These are phyloP conservation scores for Entomophthora muscae DNA, from an alignment of 371 early-diverging fungal species.

Conservation along the genomic window DNA sequence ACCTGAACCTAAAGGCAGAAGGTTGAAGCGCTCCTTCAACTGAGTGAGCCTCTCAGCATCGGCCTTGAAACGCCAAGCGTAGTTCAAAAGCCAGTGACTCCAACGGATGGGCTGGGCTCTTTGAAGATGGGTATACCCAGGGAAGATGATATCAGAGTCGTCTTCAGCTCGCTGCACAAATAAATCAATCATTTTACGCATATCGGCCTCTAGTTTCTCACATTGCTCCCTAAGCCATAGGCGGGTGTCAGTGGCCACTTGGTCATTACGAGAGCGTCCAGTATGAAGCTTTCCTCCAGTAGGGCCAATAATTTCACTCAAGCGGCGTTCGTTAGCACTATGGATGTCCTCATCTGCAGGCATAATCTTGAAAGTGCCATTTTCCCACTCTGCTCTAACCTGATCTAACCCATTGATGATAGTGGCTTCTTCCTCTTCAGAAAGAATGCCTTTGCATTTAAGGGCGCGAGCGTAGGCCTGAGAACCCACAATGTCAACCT, in stretches of 20 bases:
- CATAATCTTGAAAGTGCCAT: constrained; percentile 47
- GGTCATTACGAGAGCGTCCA: constrained; percentile 87
- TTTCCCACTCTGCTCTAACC: constrained; percentile 71
- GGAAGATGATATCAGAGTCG: constrained; percentile 85
- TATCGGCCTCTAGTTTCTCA: constrained; percentile 27
- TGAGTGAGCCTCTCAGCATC: constrained; percentile 73
- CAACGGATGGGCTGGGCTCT: constrained; percentile 96
- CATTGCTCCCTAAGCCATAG: constrained; percentile 80
- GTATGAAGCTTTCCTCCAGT: constrained; percentile 94
- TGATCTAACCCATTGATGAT: constrained; percentile 52
- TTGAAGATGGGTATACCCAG: constrained; percentile 96
- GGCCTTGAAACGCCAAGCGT: constrained; percentile 76
- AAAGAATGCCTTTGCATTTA: constrained; percentile 49
- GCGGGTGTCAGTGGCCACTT: constrained; percentile 95
- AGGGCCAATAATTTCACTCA: constrained; percentile 80
- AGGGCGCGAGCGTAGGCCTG: constrained; percentile 83
- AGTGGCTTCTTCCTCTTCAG: constrained; percentile 44
- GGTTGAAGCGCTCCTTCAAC: constrained; percentile 58
- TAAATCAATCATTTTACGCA: constrained; percentile 56
- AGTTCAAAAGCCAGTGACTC: constrained; percentile 74
- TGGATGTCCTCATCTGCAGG: constrained; percentile 93
- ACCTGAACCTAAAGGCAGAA: constrained; percentile 79
- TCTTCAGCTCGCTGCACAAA: constrained; percentile 58
- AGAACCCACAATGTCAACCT: constrained; percentile 75
- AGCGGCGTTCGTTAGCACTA: constrained; percentile 90